Base-by-base conservation (phyloP, 306 rosid species). In the Sphenostylis stenocarpa region DNA sequence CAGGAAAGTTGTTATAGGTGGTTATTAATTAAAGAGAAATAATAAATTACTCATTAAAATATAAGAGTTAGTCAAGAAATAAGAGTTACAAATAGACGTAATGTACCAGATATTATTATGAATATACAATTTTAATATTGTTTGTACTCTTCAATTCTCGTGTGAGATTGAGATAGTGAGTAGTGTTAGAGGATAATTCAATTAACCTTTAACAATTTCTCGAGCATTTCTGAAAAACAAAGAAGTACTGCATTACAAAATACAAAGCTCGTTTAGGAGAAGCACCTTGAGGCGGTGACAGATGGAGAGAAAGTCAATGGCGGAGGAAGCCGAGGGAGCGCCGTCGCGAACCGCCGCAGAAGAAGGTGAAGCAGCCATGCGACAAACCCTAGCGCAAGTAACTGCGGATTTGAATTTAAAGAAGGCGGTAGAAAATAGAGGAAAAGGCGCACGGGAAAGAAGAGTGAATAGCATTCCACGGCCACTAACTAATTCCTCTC, bases 251-350 rank as follows among this genome's bases (percentile, higher is more conserved):
- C 6, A 49, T 62, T 14, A 4, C 44, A 29, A 38, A 65, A 38
- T 39, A 21, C 3, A 65, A 49, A 63, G 12, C 28, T 63, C 8
- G 49, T 80, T 28, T 41, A 39, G 29, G 12, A 70, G n/a, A 79
- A 64, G 77, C 36, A 55, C 84, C 84, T 94, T 94, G 17, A 94
- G 97, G 69, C 86, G 85, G 82, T 90, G 96, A 67, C 98, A 94
- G 48, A 94, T 75, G 4, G 90, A 74, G 84, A 94, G 97, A 81
- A 94, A 91, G 83, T 94, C 91, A 34, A 94, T 88, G 75, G 88
- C 91, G 2, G 92, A 86, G 41, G 90, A 79, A 75, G 90, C 87
- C 15, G 91, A 79, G 56, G 91, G 73, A 58, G 86, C 69, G 31
- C 69, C 77, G 6, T 33, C 73, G 83, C 45, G 80, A 70, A 29